phyloP scores from a whole-genome alignment of 139 green algal species.

The Volvox reticuliferus region DNA sequence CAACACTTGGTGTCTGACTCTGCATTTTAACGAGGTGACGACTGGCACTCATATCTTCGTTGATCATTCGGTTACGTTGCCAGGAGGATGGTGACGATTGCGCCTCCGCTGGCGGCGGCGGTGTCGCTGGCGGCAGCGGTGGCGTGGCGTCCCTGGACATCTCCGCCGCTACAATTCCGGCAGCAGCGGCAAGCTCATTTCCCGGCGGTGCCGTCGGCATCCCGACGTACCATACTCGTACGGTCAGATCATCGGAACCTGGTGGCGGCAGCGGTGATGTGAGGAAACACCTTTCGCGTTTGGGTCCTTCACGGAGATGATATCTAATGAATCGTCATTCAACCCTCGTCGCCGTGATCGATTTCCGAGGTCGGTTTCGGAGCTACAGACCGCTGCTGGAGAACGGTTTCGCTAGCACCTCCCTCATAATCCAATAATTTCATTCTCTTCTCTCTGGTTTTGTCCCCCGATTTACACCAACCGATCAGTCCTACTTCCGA shows the following conservation, averaged over 20 bases:
- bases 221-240: slow-evolving; percentile 31
- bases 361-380: too few species aligned
- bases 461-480: too few species aligned
- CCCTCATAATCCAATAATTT: too few species aligned
- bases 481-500: too few species aligned
- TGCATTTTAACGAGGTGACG: neutral
- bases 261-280: neutral
- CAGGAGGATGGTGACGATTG: neutral
- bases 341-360: too few species aligned
- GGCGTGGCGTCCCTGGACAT: neutral
- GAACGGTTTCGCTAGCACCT: too few species aligned
- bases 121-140: neutral
- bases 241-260: slow-evolving; percentile 36
- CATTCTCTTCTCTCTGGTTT: too few species aligned
- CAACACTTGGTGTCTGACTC: neutral
- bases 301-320: too few species aligned
- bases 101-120: neutral
- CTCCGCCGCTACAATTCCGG: neutral
- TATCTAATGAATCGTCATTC: too few species aligned
- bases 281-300: too few species aligned
- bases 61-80: neutral
- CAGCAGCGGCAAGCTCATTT: slow-evolving; percentile 10
- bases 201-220: slow-evolving; percentile 11
- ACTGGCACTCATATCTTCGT: neutral
- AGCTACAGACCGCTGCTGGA: too few species aligned